Evolutionary conservation across 495 filamentous ascomycete species (phyloP).

Genomic region (Ramalina intermedia): DNA sequence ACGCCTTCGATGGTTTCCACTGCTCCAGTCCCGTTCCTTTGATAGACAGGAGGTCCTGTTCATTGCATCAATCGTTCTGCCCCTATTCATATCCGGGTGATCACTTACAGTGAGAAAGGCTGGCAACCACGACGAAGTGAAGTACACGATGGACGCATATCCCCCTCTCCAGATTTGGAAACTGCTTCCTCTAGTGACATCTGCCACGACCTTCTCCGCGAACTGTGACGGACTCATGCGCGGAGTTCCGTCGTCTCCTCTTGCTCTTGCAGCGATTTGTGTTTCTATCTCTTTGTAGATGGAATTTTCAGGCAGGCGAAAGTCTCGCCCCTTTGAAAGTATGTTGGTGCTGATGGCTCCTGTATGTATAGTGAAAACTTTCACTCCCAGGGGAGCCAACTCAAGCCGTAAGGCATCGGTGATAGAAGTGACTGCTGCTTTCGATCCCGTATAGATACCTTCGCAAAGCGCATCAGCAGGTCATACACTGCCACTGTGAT

Average conservation of each 20-base stretch:
- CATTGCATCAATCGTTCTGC: too few species aligned
- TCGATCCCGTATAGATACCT: conserved; percentile 35
- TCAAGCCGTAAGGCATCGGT: conserved; percentile 39
- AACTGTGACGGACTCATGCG: conserved; percentile 9
- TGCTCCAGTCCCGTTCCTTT: too few species aligned
- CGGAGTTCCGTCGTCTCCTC: conserved; percentile 1
- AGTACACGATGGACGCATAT: conserved; percentile 12
- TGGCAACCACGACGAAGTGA: conserved; percentile 9
- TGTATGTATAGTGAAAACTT: conserved; percentile 37
- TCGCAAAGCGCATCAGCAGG: not conserved
- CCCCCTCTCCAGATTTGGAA: conserved; percentile 16
- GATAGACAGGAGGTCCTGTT: too few species aligned
- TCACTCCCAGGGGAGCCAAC: conserved; percentile 38
- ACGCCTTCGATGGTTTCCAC: too few species aligned
- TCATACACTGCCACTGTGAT: not conserved
- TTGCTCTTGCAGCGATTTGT: conserved; percentile 2
- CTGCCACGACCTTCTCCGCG: conserved; percentile 13
- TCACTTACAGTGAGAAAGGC: conserved; percentile 13
- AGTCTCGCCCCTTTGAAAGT: not conserved
- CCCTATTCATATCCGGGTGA: too few species aligned
- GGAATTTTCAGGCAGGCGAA: conserved; percentile 15
- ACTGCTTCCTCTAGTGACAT: conserved; percentile 11
- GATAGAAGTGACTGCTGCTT: conserved; percentile 35
- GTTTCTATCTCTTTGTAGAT: conserved; percentile 14
- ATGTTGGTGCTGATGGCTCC: conserved; percentile 35